Percentiles rank a stretch among this genome's conserved stretches.
phyloP scores from a whole-genome alignment of 2,329 filamentous ascomycete species.

The Aspergillus ruber region DNA sequence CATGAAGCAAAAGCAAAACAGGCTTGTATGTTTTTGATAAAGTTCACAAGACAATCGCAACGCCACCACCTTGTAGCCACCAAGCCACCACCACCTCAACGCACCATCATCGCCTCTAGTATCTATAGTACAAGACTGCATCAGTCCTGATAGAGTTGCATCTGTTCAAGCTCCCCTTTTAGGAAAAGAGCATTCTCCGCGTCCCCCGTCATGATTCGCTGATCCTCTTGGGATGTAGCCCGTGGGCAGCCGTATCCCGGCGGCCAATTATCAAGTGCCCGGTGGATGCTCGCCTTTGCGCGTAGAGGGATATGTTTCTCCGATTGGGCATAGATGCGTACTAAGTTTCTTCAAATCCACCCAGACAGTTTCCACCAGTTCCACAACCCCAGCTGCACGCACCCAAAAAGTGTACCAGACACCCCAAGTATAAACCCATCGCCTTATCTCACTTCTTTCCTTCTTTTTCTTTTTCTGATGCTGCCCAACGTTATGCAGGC shows the following conservation, averaged over 20 bases:
- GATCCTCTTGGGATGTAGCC: conserved; percentile 7
- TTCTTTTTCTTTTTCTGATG: not conserved
- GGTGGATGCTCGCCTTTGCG: not conserved
- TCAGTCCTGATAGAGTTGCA: not conserved
- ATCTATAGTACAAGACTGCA: too few relatives aligned
- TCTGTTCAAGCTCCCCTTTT: conserved; percentile 30
- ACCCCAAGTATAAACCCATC: not conserved
- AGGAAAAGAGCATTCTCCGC: conserved; percentile 18
- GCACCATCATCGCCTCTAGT: too few relatives aligned
- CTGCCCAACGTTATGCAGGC: not conserved
- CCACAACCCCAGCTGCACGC: not conserved
- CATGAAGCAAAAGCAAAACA: not conserved
- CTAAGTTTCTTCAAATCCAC: not conserved
- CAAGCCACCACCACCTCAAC: not conserved
- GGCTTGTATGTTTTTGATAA: not conserved
- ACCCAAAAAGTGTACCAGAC: not conserved
- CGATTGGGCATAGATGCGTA: not conserved
- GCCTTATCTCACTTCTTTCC: not conserved
- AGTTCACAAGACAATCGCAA: too few relatives aligned
- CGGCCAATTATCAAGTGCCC: conserved; percentile 10
- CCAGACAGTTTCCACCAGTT: not conserved
- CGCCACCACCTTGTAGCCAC: not conserved
- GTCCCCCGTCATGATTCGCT: conserved; percentile 6
- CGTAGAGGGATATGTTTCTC: not conserved
- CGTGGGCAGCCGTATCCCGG: not conserved